phyloP scores from a whole-genome alignment of 108 stramenopile genomes.

The Skeletonema marinoi region DNA sequence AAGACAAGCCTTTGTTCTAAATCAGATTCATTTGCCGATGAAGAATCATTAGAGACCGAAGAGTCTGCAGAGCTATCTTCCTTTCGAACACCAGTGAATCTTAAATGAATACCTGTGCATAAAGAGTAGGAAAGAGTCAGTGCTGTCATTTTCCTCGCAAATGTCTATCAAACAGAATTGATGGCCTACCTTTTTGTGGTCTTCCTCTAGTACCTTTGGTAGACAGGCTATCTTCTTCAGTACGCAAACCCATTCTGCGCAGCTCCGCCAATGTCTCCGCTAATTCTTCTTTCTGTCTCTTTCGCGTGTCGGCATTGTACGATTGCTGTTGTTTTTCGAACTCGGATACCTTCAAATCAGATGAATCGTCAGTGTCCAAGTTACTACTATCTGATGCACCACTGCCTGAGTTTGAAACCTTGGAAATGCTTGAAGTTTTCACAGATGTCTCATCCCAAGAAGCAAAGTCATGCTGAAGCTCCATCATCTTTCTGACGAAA shows the following conservation, averaged over 20 bases:
- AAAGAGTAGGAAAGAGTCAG: background rate
- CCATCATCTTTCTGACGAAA: constrained; percentile 34
- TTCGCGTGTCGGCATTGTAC: constrained; percentile 17
- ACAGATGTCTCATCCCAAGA: constrained; percentile 25
- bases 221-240: constrained; percentile 3
- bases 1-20: constrained; percentile 56
- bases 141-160: background rate
- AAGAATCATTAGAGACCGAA: background rate
- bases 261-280: constrained; percentile 35
- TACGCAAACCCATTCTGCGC: constrained; percentile 18
- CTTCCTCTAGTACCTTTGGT: constrained; percentile 13
- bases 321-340: constrained; percentile 26
- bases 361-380: constrained; percentile 6
- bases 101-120: constrained; percentile 29
- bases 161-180: background rate
- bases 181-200: constrained; percentile 26
- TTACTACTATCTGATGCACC: background rate
- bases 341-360: constrained; percentile 35
- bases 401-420: background rate
- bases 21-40: constrained; percentile 3
- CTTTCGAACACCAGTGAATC: constrained; percentile 40
- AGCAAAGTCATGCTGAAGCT: constrained; percentile 43
- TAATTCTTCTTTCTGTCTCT: constrained; percentile 28
- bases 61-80: background rate
- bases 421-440: background rate